phyloP scores from a whole-genome alignment of 2,329 filamentous ascomycete genomes.

The Pseudogymnoascus sp. region DNA sequence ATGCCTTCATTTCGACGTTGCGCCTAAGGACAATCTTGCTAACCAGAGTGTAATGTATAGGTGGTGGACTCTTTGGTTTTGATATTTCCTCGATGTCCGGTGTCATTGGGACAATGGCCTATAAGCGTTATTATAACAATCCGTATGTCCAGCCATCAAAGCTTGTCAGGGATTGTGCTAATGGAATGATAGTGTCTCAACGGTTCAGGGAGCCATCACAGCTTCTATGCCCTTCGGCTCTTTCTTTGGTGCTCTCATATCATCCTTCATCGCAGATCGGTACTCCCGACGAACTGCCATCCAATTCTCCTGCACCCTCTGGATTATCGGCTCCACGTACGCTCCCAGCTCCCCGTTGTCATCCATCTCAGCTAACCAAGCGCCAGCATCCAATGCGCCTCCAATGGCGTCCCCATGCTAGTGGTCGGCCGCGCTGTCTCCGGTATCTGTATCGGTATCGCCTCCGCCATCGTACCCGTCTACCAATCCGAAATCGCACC shows the following conservation, averaged over 20 bases:
- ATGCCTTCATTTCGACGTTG: background rate
- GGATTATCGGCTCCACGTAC: slow-evolving; percentile 38
- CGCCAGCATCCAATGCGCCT: slow-evolving; percentile 48
- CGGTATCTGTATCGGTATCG: slow-evolving; percentile 67
- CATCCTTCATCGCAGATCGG: slow-evolving; percentile 49
- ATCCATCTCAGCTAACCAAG: background rate
- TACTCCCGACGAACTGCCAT: slow-evolving; percentile 41
- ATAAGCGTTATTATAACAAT: slow-evolving; percentile 66
- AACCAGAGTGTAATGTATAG: slow-evolving; percentile 27
- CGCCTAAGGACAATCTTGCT: background rate
- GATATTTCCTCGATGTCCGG: slow-evolving; percentile 71
- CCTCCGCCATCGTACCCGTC: slow-evolving; percentile 59
- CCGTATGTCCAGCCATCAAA: slow-evolving; percentile 25
- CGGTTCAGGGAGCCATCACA: slow-evolving; percentile 62
- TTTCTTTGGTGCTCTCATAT: slow-evolving; percentile 52
- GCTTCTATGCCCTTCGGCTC: slow-evolving; percentile 69
- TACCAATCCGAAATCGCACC: slow-evolving; percentile 61
- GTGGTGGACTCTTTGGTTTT: slow-evolving; percentile 69
- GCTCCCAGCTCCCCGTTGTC: slow-evolving; percentile 6
- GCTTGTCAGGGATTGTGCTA: background rate
- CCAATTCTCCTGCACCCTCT: slow-evolving; percentile 41
- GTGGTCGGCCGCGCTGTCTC: slow-evolving; percentile 64
- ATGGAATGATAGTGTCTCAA: slow-evolving; percentile 28
- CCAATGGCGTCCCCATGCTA: slow-evolving; percentile 61
- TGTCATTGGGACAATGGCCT: slow-evolving; percentile 59